Conservation (phyloP, 805 yeast genomes). For the Schwanniomyces occidentalis region DNA sequence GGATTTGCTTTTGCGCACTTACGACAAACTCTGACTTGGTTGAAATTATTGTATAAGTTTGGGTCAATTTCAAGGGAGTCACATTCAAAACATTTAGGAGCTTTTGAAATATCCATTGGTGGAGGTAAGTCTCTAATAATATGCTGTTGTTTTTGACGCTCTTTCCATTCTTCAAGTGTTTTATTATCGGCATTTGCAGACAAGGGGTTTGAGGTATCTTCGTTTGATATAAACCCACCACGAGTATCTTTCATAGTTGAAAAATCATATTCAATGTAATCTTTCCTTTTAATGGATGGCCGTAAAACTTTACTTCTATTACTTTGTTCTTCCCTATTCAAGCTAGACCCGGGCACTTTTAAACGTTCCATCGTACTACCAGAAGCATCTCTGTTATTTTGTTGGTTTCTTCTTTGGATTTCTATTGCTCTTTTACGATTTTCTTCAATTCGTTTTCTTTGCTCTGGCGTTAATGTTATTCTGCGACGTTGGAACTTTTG, state of each 20-base stretch:
- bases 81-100: constrained; percentile 86
- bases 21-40: constrained; percentile 70
- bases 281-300: constrained; percentile 52
- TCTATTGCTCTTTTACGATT: constrained; percentile 57
- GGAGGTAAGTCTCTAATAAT: constrained; percentile 60
- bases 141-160: constrained; percentile 40
- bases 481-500: constrained; percentile 20
- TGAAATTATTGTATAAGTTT: constrained; percentile 66
- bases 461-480: constrained; percentile 47
- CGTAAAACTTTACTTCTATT: constrained; percentile 5
- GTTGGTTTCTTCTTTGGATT: constrained; percentile 32
- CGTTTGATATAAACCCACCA: constrained; percentile 74
- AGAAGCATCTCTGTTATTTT: constrained; percentile 40
- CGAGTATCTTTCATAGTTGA: constrained; percentile 84
- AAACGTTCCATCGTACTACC: constrained; percentile 9
- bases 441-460: constrained; percentile 47
- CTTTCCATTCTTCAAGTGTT: constrained; percentile 48
- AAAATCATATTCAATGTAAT: constrained; percentile 82
- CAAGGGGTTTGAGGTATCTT: constrained; percentile 18
- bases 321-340: background rate
- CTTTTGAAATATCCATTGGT: constrained; percentile 67
- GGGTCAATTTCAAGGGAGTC: constrained; percentile 77
- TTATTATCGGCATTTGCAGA: constrained; percentile 18
- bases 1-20: constrained; percentile 71
- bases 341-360: constrained; percentile 8